These are phyloP conservation scores for Penicillium subrubescens DNA, from an alignment of 495 filamentous ascomycete genomes.

Conservation along the genomic window DNA sequence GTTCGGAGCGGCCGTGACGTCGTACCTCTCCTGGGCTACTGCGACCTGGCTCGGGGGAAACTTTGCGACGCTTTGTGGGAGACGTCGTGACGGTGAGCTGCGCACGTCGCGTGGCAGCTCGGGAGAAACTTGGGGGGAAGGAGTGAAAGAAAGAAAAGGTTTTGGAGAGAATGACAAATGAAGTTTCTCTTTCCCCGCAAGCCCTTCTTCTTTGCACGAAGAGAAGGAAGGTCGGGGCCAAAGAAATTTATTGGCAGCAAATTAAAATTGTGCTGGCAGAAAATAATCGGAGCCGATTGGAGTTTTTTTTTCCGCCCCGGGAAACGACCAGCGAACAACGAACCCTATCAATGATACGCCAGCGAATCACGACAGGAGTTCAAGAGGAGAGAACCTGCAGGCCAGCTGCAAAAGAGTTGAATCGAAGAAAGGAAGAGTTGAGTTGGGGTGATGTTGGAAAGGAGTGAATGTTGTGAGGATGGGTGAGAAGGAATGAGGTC, in stretches of 20 bases:
- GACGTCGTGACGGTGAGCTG: constrained; percentile 86
- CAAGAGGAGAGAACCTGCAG: neutral
- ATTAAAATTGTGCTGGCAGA: constrained; percentile 25
- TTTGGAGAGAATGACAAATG: neutral
- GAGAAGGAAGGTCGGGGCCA: constrained; percentile 14
- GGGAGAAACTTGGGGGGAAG: constrained; percentile 27
- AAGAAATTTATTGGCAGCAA: constrained; percentile 9
- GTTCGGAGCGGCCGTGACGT: constrained; percentile 45
- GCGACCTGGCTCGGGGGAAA: constrained; percentile 56
- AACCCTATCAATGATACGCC: constrained; percentile 13
- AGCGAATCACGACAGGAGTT: neutral
- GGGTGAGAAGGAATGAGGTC: neutral
- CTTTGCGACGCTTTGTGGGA: constrained; percentile 88
- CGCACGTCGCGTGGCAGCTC: constrained; percentile 55
- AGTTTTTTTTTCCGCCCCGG: constrained; percentile 22
- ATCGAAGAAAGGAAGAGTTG: neutral
- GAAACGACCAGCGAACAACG: neutral
- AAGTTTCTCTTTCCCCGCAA: neutral
- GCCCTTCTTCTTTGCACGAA: constrained; percentile 7
- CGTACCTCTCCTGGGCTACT: constrained; percentile 43
- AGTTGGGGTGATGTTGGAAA: neutral
- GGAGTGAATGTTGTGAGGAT: neutral
- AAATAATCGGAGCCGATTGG: constrained; percentile 22
- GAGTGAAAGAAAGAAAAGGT: constrained; percentile 13
- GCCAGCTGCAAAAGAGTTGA: neutral